A percentile compares a stretch with the other conserved stretches of the same genome.
These are phyloP conservation scores for Tylopilus orsonianus DNA, from an alignment of 1,284 basidiomycete genomes.

Conservation along the genomic window DNA sequence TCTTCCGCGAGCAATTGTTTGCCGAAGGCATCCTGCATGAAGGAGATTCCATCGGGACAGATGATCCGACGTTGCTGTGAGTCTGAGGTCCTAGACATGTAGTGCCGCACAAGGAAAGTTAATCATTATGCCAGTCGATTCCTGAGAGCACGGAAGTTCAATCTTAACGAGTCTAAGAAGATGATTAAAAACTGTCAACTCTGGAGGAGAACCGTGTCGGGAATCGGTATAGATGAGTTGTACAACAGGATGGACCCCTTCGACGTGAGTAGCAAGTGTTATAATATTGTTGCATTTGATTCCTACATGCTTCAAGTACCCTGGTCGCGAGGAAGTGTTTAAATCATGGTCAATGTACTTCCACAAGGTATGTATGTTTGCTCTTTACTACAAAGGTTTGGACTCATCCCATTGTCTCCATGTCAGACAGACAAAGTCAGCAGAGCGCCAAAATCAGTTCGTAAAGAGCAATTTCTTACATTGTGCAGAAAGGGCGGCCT, in stretches of 20 bases:
- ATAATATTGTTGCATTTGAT: conserved; percentile 4
- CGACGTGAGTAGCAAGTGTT: conserved; percentile 43
- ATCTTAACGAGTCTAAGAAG: conserved; percentile 50
- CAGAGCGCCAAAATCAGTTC: not conserved
- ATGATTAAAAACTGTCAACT: conserved; percentile 61
- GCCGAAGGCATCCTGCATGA: conserved; percentile 54
- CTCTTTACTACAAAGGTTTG: not conserved
- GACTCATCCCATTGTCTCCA: not conserved
- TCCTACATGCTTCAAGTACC: conserved; percentile 49
- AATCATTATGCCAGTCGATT: conserved; percentile 52
- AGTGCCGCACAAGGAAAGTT: conserved; percentile 1
- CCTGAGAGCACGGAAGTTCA: conserved; percentile 62
- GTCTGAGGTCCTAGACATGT: conserved; percentile 15
- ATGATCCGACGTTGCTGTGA: conserved; percentile 62
- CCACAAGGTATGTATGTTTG: conserved; percentile 59
- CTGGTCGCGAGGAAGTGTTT: conserved; percentile 64
- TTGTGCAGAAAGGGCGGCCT: conserved; percentile 59
- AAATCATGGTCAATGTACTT: conserved; percentile 74
- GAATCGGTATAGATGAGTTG: conserved; percentile 57
- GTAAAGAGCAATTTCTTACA: conserved; percentile 2
- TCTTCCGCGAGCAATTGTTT: conserved; percentile 50
- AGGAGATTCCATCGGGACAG: conserved; percentile 63
- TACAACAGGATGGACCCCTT: conserved; percentile 59
- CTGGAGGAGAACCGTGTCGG: conserved; percentile 58
- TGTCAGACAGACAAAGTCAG: conserved; percentile 59